Evolutionary conservation across 306 rosid genomes (phyloP).

Genomic region (Sophora flavescens): DNA sequence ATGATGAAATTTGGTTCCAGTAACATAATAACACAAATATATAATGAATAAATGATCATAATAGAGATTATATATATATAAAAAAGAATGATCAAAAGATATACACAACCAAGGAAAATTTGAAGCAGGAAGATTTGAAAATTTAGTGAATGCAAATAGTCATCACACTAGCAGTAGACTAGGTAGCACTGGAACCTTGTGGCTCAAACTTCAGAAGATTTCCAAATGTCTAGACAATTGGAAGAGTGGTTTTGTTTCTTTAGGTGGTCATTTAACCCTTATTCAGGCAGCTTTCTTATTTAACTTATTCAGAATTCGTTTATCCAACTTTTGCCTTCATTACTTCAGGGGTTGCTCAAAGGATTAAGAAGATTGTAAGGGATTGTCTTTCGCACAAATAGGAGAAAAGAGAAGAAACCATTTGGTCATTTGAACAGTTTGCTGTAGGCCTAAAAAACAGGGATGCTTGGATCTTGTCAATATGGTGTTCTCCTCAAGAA

Average conservation of each 20-base stretch:
- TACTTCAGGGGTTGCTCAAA: neutral
- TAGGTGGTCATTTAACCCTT: conserved; percentile 17
- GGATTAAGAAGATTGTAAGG: conserved; percentile 11
- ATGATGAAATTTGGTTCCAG: conserved; percentile 25
- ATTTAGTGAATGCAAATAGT: neutral
- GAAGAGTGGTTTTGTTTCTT: conserved; percentile 22
- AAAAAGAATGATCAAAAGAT: neutral
- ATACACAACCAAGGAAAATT: neutral
- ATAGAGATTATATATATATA: no score
- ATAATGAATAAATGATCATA: conserved; percentile 1
- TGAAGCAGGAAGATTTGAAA: neutral
- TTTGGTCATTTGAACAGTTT: neutral
- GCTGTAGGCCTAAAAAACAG: conserved; percentile 4
- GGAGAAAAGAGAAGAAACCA: neutral
- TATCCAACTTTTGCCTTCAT: conserved; percentile 15
- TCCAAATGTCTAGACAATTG: neutral
- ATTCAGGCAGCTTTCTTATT: neutral
- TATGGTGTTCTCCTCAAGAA: conserved; percentile 18
- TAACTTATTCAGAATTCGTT: neutral
- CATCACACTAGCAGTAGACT: neutral
- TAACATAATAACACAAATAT: conserved; percentile 13
- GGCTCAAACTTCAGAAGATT: conserved; percentile 24
- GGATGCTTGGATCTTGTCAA: conserved; percentile 12
- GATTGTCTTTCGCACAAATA: conserved; percentile 1
- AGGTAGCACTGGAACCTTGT: neutral